phyloP scores from a whole-genome alignment of 1,284 basidiomycete species.

The Ceratobasidium sp. region DNA sequence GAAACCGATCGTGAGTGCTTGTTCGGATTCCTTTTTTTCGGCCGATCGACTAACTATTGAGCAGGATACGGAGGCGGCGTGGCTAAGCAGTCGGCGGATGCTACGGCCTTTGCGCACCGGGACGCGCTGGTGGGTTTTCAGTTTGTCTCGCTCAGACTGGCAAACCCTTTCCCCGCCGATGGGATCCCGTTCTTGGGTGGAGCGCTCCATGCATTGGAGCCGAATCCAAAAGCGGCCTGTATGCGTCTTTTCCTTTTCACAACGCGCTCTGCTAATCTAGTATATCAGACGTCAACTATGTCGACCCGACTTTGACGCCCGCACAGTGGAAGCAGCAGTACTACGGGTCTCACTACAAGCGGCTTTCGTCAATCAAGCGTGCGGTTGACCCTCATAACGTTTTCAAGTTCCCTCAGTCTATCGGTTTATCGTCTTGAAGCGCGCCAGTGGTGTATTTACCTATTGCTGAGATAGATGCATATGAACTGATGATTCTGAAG shows the following conservation, averaged over 20 bases:
- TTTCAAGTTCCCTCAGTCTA: constrained; percentile 48
- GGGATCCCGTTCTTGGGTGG: constrained; percentile 5
- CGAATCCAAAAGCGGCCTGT: constrained; percentile 40
- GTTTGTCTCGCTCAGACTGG: background rate
- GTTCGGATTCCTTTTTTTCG: background rate
- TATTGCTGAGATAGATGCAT: constrained; percentile 11
- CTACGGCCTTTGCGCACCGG: constrained; percentile 23
- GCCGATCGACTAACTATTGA: background rate
- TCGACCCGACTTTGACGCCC: constrained; percentile 43
- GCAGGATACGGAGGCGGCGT: constrained; percentile 29
- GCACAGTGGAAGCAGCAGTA: constrained; percentile 41
- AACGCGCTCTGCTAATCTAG: background rate
- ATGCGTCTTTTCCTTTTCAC: background rate
- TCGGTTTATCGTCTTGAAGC: constrained; percentile 19
- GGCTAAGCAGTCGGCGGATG: background rate
- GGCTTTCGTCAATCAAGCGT: constrained; percentile 41
- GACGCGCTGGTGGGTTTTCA: constrained; percentile 10
- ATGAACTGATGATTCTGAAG: background rate
- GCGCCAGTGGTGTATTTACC: background rate
- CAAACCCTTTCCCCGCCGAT: constrained; percentile 4
- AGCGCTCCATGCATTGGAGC: constrained; percentile 31
- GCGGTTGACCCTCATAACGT: constrained; percentile 45
- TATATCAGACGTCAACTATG: constrained; percentile 7
- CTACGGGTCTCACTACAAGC: constrained; percentile 15
- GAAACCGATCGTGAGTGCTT: constrained; percentile 40